These are phyloP conservation scores for Aspergillus puulaauensis DNA, from an alignment of 2,329 filamentous ascomycete genomes.

Conservation along the genomic window DNA sequence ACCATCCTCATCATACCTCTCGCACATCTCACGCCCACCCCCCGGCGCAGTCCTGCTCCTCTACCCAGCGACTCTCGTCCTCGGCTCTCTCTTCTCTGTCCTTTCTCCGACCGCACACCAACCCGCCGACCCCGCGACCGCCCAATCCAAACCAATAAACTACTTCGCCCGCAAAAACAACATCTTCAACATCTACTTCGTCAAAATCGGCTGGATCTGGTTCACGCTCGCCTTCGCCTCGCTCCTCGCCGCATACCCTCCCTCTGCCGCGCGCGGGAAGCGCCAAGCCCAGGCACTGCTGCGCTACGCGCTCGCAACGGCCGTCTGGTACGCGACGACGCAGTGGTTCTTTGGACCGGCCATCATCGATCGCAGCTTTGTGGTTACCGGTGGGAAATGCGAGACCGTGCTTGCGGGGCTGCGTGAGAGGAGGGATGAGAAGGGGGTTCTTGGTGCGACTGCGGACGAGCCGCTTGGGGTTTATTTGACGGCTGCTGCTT, in stretches of 20 bases:
- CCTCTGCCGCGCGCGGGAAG: conserved; percentile 47
- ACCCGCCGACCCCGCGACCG: conserved; percentile 39
- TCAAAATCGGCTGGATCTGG: conserved; percentile 96
- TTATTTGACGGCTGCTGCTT: conserved; percentile 69
- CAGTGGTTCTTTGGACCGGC: conserved; percentile 96
- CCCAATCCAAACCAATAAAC: conserved; percentile 30
- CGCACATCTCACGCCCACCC: conserved; percentile 10
- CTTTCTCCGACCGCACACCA: conserved; percentile 69
- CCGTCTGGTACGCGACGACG: conserved; percentile 81
- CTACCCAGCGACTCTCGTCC: conserved; percentile 75
- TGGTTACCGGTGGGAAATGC: conserved; percentile 84
- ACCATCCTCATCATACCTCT: not conserved
- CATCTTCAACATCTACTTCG: conserved; percentile 87
- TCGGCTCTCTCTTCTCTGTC: conserved; percentile 78
- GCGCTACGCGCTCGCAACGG: conserved; percentile 71
- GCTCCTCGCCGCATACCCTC: conserved; percentile 69
- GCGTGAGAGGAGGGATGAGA: conserved; percentile 20
- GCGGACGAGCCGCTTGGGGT: conserved; percentile 43
- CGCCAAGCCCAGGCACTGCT: conserved; percentile 59
- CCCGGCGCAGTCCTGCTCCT: conserved; percentile 55
- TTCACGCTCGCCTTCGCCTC: conserved; percentile 70
- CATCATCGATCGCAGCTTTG: conserved; percentile 85
- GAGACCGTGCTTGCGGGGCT: conserved; percentile 51
- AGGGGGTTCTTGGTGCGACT: not conserved
- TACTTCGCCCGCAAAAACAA: conserved; percentile 97